Conservation (phyloP, 345 rosid species). For the Lenwebbia sp. region DNA sequence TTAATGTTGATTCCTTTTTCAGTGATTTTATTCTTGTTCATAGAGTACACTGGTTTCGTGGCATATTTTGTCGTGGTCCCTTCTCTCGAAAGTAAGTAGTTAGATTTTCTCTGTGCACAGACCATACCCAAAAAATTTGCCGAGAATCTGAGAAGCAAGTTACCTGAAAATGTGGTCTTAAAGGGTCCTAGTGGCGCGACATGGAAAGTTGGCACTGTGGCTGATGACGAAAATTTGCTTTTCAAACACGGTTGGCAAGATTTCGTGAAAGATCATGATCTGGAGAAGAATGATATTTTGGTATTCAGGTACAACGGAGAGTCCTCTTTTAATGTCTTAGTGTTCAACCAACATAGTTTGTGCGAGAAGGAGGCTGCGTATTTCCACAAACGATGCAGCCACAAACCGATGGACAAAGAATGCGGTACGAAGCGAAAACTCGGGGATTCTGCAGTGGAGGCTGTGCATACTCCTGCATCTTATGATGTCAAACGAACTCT, state of each 20-base stretch:
- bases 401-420: slow-evolving; percentile 14
- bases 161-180: slow-evolving; percentile 40
- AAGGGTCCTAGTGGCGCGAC: slow-evolving; percentile 55
- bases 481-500: not conserved
- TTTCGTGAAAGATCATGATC: slow-evolving; percentile 41
- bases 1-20: not conserved
- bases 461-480: not conserved
- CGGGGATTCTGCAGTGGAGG: not conserved
- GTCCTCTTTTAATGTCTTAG: slow-evolving; percentile 57
- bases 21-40: not conserved
- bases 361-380: slow-evolving; percentile 68
- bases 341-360: slow-evolving; percentile 40
- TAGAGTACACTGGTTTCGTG: not conserved
- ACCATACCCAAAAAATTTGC: slow-evolving; percentile 50
- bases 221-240: slow-evolving; percentile 18
- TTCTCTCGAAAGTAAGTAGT: not conserved
- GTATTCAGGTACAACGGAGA: slow-evolving; percentile 57
- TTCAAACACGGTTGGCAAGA: slow-evolving; percentile 56
- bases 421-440: slow-evolving; percentile 12
- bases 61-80: not conserved
- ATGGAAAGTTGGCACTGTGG: slow-evolving; percentile 42
- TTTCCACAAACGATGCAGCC: slow-evolving; percentile 38
- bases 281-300: slow-evolving; percentile 54
- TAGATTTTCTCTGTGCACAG: slow-evolving; percentile 19
- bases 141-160: slow-evolving; percentile 32